A percentile compares a stretch with the other conserved stretches of the same genome.
phyloP scores from a whole-genome alignment of 75 land plant genomes.

The Pseudotsuga menziesii region DNA sequence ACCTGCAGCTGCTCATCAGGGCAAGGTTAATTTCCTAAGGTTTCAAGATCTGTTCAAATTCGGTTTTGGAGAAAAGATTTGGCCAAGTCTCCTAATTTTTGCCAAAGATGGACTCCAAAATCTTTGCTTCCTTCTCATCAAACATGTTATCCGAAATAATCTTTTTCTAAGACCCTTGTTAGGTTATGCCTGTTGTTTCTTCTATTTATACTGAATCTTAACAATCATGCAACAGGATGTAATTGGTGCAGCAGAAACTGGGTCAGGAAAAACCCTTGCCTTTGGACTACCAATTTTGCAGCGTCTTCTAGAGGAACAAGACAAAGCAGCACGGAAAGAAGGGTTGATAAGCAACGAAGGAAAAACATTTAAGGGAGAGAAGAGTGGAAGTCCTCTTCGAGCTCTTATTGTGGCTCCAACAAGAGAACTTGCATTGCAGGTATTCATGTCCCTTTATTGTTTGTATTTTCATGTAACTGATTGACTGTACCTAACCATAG shows the following conservation, averaged over 20 bases:
- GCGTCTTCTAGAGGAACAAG: constrained; percentile 82
- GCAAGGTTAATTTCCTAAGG: constrained; percentile 54
- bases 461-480: background rate
- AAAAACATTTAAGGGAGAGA: constrained; percentile 18
- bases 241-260: constrained; percentile 96
- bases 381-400: constrained; percentile 50
- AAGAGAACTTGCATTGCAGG: constrained; percentile 98
- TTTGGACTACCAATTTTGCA: constrained; percentile 93
- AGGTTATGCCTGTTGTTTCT: no score
- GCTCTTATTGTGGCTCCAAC: constrained; percentile 92
- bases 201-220: background rate
- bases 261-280: constrained; percentile 97
- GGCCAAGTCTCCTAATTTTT: no score
- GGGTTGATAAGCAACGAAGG: constrained; percentile 10
- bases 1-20: constrained; percentile 95
- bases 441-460: constrained; percentile 9
- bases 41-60: background rate
- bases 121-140: no score
- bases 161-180: no score
- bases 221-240: constrained; percentile 60
- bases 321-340: constrained; percentile 33
- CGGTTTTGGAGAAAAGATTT: background rate
- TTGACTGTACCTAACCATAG: background rate
- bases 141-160: no score
- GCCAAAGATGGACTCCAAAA: no score